phyloP scores from a whole-genome alignment of 768 basidiomycete species.

The Pulveroboletus sp. region DNA sequence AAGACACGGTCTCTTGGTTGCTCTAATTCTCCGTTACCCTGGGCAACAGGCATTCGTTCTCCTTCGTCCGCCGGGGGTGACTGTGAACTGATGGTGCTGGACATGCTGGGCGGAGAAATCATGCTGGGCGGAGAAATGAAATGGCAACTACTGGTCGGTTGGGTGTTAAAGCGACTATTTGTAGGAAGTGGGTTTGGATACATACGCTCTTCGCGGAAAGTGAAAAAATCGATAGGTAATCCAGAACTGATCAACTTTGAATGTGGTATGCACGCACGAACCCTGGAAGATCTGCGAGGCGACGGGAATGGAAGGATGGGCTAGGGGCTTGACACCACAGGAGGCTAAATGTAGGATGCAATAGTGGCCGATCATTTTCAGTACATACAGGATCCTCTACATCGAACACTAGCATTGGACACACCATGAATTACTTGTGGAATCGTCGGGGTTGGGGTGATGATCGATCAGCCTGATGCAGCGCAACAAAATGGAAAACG shows the following conservation, averaged over 20 bases:
- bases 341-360: neutral
- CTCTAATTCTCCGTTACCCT: neutral
- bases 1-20: neutral
- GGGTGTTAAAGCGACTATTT: neutral
- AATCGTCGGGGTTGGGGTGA: neutral
- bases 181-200: neutral
- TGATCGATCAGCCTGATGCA: too few species aligned
- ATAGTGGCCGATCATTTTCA: neutral
- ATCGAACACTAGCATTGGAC: neutral
- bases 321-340: neutral
- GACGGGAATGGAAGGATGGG: neutral
- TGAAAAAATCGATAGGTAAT: neutral
- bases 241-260: neutral
- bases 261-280: neutral
- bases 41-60: neutral
- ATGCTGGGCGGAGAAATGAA: too few species aligned
- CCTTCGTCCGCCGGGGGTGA: neutral
- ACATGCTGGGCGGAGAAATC: neutral
- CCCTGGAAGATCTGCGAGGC: neutral
- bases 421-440: neutral
- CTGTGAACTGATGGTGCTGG: neutral
- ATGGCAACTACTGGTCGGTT: neutral
- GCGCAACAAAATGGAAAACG: too few species aligned
- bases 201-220: neutral
- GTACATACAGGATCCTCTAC: neutral